Percentiles rank a stretch among this genome's conserved stretches.
phyloP scores from a whole-genome alignment of 2,329 filamentous ascomycete species.

The Dissoconium aciculare region DNA sequence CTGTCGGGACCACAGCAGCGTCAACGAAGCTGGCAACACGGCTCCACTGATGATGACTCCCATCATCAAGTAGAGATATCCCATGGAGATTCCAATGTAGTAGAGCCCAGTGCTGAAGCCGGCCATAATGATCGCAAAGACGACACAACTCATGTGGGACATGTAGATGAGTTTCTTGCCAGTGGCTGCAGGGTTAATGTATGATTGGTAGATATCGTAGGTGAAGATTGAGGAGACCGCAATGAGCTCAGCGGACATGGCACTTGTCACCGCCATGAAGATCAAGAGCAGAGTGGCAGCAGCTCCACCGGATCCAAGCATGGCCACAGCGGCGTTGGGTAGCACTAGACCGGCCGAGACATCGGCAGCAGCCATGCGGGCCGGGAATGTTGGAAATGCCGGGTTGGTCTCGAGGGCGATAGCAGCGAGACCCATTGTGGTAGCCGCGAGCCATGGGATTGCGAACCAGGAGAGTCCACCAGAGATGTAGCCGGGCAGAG shows the following conservation, averaged over 20 bases:
- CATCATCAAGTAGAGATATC: constrained; percentile 81
- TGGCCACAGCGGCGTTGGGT: constrained; percentile 68
- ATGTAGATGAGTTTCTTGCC: constrained; percentile 67
- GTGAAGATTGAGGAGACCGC: constrained; percentile 79
- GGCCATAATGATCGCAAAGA: constrained; percentile 65
- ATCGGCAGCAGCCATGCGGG: constrained; percentile 57
- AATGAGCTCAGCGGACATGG: constrained; percentile 70
- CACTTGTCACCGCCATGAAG: constrained; percentile 81
- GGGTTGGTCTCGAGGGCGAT: constrained; percentile 63
- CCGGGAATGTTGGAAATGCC: constrained; percentile 55
- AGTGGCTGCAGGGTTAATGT: constrained; percentile 62
- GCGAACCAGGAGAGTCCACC: constrained; percentile 84
- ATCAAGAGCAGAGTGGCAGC: constrained; percentile 64
- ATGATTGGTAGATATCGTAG: constrained; percentile 78
- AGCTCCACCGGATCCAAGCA: constrained; percentile 70
- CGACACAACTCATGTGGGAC: constrained; percentile 56
- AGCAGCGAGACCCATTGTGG: constrained; percentile 72
- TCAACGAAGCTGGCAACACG: constrained; percentile 58
- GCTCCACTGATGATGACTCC: constrained; percentile 78
- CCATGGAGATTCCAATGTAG: constrained; percentile 56
- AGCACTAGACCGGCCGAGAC: constrained; percentile 73
- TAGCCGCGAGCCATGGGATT: constrained; percentile 79
- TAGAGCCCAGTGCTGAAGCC: constrained; percentile 58
- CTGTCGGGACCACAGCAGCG: constrained; percentile 67
- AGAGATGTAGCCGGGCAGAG: constrained; percentile 75